Evolutionary conservation across 345 rosid genomes (phyloP), one percentile per base, ranked within the genome.

Genomic region (Corymbia maculata): DNA sequence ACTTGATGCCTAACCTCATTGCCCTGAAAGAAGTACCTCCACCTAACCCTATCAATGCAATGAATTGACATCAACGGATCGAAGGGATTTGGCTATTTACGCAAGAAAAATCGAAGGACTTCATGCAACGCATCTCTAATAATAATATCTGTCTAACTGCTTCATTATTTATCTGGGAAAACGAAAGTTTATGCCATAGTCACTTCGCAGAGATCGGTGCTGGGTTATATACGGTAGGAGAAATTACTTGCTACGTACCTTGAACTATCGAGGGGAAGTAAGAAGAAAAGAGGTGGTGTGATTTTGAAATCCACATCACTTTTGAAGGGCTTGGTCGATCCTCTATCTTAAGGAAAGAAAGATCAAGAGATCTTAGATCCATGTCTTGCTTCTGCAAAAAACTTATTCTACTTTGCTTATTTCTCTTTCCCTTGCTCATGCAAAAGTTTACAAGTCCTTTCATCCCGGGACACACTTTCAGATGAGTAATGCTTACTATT

Each of bases 131-230:
- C 49, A 5, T 36, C 45, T 19, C 8, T 1, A 10, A 19, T 75
- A 10, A 19, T 75, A 6, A 19, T 9, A 19, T 75, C 15, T 15
- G 0, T 36, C 49, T 0, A 36, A 36, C 8, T 10, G 6, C 1
- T 42, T 70, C 8, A 3, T 21, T 10, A 75, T 36, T 8, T 10
- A 24, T 24, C 13, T 36, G 42, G n/a, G 64, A n/a, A 57, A 9
- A 24, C 26, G 28, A 55, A 8, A 55, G 61, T 10, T 57, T 22
- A 22, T 24, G 64, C 13, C 42, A 36, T 51, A 51, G 5, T 5
- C 75, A n/a, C 10, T 7, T n/a, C 5, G 16, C 2, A 64, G 16
- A 52, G 19, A 52, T 52, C 42, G 42, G 42, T 28, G 15, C 4
- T 26, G 3, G 12, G 32, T 61, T 61, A 61, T 11, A 0, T 6